Evolutionary conservation across 2,329 filamentous ascomycete genomes (phyloP).

Genomic region (Aspergillus melleus): DNA sequence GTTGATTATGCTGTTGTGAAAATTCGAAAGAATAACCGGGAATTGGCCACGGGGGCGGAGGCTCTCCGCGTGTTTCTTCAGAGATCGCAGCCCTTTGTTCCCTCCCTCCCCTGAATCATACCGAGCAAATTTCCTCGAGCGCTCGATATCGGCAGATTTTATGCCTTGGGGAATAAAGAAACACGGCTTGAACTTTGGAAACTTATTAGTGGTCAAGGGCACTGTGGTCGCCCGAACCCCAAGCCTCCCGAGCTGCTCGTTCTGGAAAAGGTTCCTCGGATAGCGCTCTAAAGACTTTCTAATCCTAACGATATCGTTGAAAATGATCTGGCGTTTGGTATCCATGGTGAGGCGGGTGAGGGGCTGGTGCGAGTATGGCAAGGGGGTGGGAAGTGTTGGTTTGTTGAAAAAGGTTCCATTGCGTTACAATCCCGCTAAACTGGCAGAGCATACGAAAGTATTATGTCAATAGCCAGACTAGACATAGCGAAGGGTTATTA

Average conservation of each 20-base stretch:
- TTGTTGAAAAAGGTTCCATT: neutral
- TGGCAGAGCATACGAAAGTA: neutral
- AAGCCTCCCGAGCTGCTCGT: neutral
- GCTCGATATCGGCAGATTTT: neutral
- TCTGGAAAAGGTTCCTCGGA: neutral
- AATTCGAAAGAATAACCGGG: neutral
- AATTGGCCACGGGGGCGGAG: neutral
- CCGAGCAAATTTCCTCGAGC: neutral
- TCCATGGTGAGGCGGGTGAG: neutral
- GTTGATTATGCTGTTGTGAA: neutral
- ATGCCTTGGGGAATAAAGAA: neutral
- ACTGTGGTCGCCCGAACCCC: neutral
- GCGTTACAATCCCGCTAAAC: no score
- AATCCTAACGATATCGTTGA: neutral
- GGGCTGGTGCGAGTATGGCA: neutral
- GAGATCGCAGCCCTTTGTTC: neutral
- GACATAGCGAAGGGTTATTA: neutral
- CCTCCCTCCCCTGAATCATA: neutral
- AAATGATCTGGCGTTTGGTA: neutral
- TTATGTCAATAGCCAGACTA: neutral
- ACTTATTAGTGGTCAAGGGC: neutral
- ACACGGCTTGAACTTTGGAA: neutral
- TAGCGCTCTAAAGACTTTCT: neutral
- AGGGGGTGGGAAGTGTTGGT: no score
- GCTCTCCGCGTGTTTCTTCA: neutral